phyloP scores from a whole-genome alignment of 2,329 filamentous ascomycete genomes.

The Claviceps sp. region DNA sequence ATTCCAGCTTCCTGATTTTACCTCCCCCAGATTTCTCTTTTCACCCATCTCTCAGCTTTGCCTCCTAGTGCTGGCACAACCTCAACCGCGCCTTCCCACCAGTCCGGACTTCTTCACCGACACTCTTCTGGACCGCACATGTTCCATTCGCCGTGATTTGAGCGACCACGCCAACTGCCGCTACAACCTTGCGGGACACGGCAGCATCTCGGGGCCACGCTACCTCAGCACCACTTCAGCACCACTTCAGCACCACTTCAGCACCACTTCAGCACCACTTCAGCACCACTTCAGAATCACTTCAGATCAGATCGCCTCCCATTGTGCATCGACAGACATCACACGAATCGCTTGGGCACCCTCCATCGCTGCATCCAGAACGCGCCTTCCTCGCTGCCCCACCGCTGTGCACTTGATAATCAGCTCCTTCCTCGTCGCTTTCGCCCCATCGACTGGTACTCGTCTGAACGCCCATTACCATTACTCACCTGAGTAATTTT shows the following conservation, averaged over 20 bases:
- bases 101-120: background rate
- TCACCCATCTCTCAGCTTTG: background rate
- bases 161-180: background rate
- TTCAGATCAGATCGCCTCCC: background rate
- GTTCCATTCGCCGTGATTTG: background rate
- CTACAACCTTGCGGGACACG: background rate
- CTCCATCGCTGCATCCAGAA: background rate
- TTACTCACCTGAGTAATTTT: no score
- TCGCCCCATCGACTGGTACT: no score
- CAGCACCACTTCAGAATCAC: background rate
- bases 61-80: background rate
- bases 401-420: background rate
- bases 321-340: background rate
- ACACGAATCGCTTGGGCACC: background rate
- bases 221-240: no score
- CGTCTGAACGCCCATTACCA: no score
- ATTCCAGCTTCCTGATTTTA: background rate
- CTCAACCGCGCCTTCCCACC: background rate
- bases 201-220: constrained; percentile 1
- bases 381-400: background rate
- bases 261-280: background rate
- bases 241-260: background rate
- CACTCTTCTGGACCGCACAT: background rate
- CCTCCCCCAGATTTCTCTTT: background rate
- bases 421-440: background rate